Conservation (phyloP, 2,329 filamentous ascomycete genomes). For the Chaetomium globosum region DNA sequence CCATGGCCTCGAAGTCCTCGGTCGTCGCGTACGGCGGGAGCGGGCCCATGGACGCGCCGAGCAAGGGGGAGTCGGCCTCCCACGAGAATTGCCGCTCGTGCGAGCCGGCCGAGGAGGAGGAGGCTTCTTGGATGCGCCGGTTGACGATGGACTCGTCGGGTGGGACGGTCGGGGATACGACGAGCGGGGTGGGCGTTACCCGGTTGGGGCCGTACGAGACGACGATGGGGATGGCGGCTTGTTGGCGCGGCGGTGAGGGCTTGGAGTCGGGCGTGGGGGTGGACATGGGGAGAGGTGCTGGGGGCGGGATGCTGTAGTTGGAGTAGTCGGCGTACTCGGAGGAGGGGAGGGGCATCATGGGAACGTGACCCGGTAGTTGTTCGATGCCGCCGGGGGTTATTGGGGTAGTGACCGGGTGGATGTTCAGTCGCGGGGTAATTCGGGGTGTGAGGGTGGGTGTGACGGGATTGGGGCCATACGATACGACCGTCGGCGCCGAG, state of each 20-base stretch:
- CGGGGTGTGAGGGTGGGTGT: conserved; percentile 36
- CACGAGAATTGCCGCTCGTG: conserved; percentile 33
- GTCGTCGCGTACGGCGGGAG: conserved; percentile 38
- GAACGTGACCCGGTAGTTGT: conserved; percentile 20
- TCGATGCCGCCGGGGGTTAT: conserved; percentile 31
- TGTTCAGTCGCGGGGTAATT: conserved; percentile 23
- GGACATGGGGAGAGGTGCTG: conserved; percentile 12
- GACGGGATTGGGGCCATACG: conserved; percentile 39
- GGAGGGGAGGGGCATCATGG: conserved; percentile 25
- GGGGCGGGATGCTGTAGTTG: conserved; percentile 28
- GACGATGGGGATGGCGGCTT: conserved; percentile 29
- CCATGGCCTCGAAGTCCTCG: conserved; percentile 37
- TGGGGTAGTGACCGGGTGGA: conserved; percentile 25
- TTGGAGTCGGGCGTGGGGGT: conserved; percentile 20
- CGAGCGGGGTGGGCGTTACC: conserved; percentile 37
- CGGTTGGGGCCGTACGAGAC: conserved; percentile 39
- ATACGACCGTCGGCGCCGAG: conserved; percentile 29
- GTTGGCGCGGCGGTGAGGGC: conserved; percentile 31
- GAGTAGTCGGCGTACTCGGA: conserved; percentile 31
- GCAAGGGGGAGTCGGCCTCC: conserved; percentile 31
- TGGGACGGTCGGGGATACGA: conserved; percentile 34
- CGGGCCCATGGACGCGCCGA: conserved; percentile 31
- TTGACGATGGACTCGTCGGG: conserved; percentile 35
- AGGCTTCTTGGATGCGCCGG: conserved; percentile 22
- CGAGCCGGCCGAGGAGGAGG: not conserved